Evolutionary conservation across 2,329 filamentous ascomycete genomes (phyloP), one percentile per base, ranked within the genome.

Genomic region (Pseudogymnoascus sp.): DNA sequence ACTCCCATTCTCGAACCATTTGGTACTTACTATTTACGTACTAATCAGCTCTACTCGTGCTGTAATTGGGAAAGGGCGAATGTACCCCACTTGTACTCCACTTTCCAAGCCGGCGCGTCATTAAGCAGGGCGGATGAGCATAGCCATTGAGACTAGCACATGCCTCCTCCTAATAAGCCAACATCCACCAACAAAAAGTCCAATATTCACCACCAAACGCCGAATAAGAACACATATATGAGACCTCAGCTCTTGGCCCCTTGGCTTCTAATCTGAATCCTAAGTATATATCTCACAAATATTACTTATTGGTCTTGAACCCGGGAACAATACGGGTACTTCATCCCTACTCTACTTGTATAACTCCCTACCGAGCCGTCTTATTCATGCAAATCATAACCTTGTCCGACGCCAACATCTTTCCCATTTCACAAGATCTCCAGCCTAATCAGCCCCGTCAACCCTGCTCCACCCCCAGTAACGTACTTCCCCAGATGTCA

Each of bases 151-250:
- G 44, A 2, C 44, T 53, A 53, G 3, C 44, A 53, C 44, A 53
- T 53, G 44, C 24, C 44, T 16, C 8, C 7, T 29, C 44, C 21
- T 4, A 13, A 29, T 50, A 11, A 24, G 21, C 21, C 42, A 24
- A 47, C 24, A 50, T 47, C 42, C 42, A 47, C 42, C 42, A 47
- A 26, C 42, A 6, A 29, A 31, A 29, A 53, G 6, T 19, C 24
- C 44, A 26, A 50, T 19, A 29, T 7, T 47, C 11, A 42, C 42
- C 40, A 24, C 40, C 40, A 42, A 44, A 24, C 42, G 24, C 21
- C n/a, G 44, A 53, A 53, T 53, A 31, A 53, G 44, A 53, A 53
- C 44, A 53, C 44, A 53, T 53, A 42, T 42, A 29, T 53, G 44
- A 31, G 44, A 53, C 44, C 44, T 53, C 44, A 53, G 44, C 44